Conservation (phyloP, 1,284 basidiomycete genomes). For the Spongiforma sp. region DNA sequence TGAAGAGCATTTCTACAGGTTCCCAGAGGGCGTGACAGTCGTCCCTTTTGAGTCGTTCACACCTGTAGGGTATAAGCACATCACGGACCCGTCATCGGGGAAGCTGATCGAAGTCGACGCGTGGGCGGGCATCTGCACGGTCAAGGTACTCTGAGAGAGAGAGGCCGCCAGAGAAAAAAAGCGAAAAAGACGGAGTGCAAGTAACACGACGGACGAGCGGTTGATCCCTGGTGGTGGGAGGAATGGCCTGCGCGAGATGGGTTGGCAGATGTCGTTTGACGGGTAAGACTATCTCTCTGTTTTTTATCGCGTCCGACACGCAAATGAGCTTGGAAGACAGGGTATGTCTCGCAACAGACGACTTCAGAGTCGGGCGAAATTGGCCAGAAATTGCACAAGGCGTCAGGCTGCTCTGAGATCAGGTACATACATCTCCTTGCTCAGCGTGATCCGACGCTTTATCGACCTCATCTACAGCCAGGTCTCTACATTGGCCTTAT, state of each 20-base stretch:
- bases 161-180: constrained; percentile 36
- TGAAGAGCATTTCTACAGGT: constrained; percentile 20
- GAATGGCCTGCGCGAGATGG: constrained; percentile 45
- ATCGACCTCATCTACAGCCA: constrained; percentile 21
- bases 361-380: constrained; percentile 48
- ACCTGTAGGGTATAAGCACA: constrained; percentile 38
- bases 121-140: constrained; percentile 48
- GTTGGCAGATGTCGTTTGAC: constrained; percentile 34
- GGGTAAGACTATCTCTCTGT: constrained; percentile 33
- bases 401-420: constrained; percentile 50
- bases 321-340: constrained; percentile 43
- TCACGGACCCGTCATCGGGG: constrained; percentile 13
- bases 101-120: constrained; percentile 45
- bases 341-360: constrained; percentile 45
- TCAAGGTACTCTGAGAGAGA: constrained; percentile 46
- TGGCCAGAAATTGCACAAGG: constrained; percentile 44
- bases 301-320: constrained; percentile 28
- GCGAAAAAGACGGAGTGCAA: constrained; percentile 31
- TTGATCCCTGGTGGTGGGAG: constrained; percentile 51
- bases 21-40: constrained; percentile 46
- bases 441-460: not conserved
- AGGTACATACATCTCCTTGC: constrained; percentile 36
- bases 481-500: constrained; percentile 33
- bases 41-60: constrained; percentile 49
- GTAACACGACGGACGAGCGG: constrained; percentile 30